phyloP scores from a whole-genome alignment of 805 yeast species.

The Lachancea dasiensis region DNA sequence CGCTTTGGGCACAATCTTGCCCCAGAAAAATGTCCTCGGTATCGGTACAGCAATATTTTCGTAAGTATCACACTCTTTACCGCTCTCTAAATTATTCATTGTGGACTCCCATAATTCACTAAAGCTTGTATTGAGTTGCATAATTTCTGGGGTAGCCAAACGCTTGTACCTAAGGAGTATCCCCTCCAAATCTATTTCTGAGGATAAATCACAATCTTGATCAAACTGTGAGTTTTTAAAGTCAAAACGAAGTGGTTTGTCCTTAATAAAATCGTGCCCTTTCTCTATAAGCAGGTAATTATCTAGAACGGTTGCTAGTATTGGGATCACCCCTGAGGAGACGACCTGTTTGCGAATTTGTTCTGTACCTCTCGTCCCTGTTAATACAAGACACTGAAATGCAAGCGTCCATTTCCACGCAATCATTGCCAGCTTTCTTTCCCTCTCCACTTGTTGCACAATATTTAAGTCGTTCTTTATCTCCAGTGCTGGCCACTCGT shows the following conservation, averaged over 20 bases:
- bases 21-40: constrained; percentile 55
- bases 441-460: constrained; percentile 27
- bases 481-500: constrained; percentile 16
- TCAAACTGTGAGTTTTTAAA: neutral
- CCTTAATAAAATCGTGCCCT: constrained; percentile 30
- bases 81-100: neutral
- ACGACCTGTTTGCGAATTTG: constrained; percentile 78
- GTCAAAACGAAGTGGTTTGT: constrained; percentile 5
- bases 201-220: neutral
- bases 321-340: constrained; percentile 85
- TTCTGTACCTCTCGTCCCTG: constrained; percentile 93
- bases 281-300: constrained; percentile 52
- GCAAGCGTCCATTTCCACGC: constrained; percentile 98
- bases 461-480: constrained; percentile 13
- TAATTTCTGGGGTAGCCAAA: constrained; percentile 4
- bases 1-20: constrained; percentile 80
- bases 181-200: neutral
- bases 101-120: constrained; percentile 2
- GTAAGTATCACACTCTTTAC: neutral
- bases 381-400: constrained; percentile 82
- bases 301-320: constrained; percentile 86
- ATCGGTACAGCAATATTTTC: constrained; percentile 24
- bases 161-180: neutral
- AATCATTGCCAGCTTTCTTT: constrained; percentile 44
- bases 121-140: constrained; percentile 5